phyloP scores from a whole-genome alignment of 805 yeast genomes.

The Myxozyma monticola region DNA sequence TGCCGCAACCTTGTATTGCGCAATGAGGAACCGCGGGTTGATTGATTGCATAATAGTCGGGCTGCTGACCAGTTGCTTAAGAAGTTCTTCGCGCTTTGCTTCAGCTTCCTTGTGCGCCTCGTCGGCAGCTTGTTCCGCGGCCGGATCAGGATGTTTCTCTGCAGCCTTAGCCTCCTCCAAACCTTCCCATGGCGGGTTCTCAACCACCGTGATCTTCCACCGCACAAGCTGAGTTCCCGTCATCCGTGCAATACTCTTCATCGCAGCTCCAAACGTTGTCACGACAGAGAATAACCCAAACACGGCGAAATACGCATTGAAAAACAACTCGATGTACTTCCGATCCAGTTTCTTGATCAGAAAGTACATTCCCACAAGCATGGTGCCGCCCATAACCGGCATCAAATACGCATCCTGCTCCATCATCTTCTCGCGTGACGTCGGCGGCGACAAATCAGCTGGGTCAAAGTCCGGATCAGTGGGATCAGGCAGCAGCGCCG shows the following conservation, averaged over 20 bases:
- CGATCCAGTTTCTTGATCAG: constrained; percentile 40
- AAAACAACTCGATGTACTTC: constrained; percentile 37
- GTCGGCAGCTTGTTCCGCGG: constrained; percentile 11
- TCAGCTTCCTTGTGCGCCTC: constrained; percentile 13
- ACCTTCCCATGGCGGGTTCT: constrained; percentile 38
- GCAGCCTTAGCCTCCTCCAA: constrained; percentile 41
- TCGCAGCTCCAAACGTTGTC: constrained; percentile 33
- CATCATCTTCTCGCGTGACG: constrained; percentile 21
- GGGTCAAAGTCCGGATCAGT: constrained; percentile 32
- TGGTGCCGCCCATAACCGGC: constrained; percentile 49
- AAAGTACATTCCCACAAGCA: constrained; percentile 45
- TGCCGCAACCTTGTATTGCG: constrained; percentile 13
- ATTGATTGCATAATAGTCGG: constrained; percentile 13
- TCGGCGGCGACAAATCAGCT: constrained; percentile 25
- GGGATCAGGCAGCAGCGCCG: constrained; percentile 33
- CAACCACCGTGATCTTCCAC: constrained; percentile 16
- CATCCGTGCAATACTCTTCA: constrained; percentile 8
- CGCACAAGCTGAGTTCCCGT: constrained; percentile 14
- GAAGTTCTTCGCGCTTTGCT: constrained; percentile 5
- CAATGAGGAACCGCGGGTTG: constrained; percentile 9
- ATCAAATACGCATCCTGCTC: constrained; percentile 43
- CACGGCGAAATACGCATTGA: constrained; percentile 43
- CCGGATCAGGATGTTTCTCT: constrained; percentile 31
- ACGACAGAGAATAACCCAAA: constrained; percentile 42
- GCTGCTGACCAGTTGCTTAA: constrained; percentile 13